phyloP scores from a whole-genome alignment of 371 early-diverging fungal species.

The Entomophthora muscae region DNA sequence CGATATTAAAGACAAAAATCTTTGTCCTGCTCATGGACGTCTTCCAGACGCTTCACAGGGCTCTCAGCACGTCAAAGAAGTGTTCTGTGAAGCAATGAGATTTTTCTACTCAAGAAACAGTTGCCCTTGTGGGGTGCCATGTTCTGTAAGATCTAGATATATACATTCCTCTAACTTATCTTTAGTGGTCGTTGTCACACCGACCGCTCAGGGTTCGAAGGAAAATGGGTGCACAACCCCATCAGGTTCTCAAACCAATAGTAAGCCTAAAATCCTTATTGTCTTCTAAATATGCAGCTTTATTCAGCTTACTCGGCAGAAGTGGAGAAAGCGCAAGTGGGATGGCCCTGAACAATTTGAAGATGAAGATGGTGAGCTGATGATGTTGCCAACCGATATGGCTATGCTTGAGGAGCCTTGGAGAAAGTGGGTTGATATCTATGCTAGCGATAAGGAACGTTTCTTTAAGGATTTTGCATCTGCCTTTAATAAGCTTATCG shows the following conservation, averaged over 20 bases:
- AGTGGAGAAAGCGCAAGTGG: constrained; percentile 69
- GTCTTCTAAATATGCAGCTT: constrained; percentile 72
- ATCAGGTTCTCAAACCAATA: constrained; percentile 7
- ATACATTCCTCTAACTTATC: neutral
- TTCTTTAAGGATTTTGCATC: constrained; percentile 76
- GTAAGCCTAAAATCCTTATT: constrained; percentile 15
- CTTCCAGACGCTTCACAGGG: constrained; percentile 77
- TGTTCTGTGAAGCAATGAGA: constrained; percentile 81
- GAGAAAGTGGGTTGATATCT: constrained; percentile 62
- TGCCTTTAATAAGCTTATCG: constrained; percentile 71
- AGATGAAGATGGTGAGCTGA: constrained; percentile 47
- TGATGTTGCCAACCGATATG: constrained; percentile 76
- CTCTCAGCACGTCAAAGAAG: constrained; percentile 48
- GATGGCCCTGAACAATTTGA: constrained; percentile 68
- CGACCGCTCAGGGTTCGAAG: constrained; percentile 69
- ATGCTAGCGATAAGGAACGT: constrained; percentile 58
- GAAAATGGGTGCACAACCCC: constrained; percentile 3
- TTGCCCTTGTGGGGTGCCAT: constrained; percentile 81
- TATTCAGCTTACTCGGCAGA: constrained; percentile 47
- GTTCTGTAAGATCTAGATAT: constrained; percentile 22
- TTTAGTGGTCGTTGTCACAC: constrained; percentile 69
- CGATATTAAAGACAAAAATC: constrained; percentile 5
- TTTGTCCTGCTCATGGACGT: constrained; percentile 73
- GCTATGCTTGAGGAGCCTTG: constrained; percentile 39
- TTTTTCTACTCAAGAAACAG: constrained; percentile 91